Evolutionary conservation across 23 red algal genomes (phyloP), one percentile per base, ranked within the genome.

Genomic region (Gracilaria caudata): DNA sequence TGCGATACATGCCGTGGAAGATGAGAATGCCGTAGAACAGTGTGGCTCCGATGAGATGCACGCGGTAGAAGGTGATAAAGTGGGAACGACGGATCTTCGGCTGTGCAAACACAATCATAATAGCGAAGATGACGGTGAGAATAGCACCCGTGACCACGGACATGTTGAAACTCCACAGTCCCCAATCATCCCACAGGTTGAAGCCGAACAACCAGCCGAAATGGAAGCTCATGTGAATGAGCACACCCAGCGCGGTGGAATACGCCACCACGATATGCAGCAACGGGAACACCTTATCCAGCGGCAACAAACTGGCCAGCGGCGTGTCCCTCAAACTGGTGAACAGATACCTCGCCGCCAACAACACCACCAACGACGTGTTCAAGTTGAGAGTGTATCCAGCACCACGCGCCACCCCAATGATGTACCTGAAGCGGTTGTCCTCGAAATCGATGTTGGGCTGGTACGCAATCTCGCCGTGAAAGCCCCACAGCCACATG

Each of bases 331-430:
- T 82, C 35, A 94, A 10, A 0, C 32, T 29, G 5, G 91, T 94
- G 59, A 81, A 24, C 0, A 79, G 21, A 14, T 43, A 49, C 3
- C 83, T 73, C 12, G 73, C 70, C n/a, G 83, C 82, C 33, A 88
- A 72, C 9, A 94, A 59, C 14, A 94, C 9, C 16, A 94, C 77
- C 19, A 94, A 57, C 17, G 81, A 68, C n/a, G 74, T 74, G 76
- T 94, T 94, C 56, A 94, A 28, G 76, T 94, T 94, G 63, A 94
- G 91, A 16, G 91, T 81, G 38, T 80, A 78, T 24, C 91, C 91
- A 13, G 76, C 66, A 24, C 91, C 91, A 51, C 91, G 82, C 1
- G 91, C 91, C 30, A 94, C 55, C 7, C 44, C 54, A n/a, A 85
- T 73, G 68, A 78, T 61, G 74, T 77, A 86, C 12, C 66, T 54